Conservation (phyloP, 345 rosid species). For the Populus pruinosa region DNA sequence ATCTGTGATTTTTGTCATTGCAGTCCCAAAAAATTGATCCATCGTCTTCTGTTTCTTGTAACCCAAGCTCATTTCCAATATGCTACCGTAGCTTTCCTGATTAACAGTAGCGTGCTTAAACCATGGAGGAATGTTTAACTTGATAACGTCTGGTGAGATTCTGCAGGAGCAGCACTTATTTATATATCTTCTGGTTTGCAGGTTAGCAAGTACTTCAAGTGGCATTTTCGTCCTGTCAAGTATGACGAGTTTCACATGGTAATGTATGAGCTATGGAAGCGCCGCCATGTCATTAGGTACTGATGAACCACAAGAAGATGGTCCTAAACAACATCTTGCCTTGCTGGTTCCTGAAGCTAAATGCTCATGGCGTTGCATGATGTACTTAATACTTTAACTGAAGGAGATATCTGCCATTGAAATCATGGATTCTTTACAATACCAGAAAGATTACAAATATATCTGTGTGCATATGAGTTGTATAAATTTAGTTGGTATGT, state of each 20-base stretch:
- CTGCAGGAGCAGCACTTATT: not conserved
- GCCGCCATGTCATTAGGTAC: conserved; percentile 82
- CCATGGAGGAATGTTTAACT: not conserved
- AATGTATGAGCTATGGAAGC: conserved; percentile 93
- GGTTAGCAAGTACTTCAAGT: conserved; percentile 44
- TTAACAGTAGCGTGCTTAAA: not conserved
- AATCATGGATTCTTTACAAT: too few species aligned
- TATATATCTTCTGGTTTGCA: not conserved
- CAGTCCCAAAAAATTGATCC: too few species aligned
- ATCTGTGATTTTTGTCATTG: not conserved
- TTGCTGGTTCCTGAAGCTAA: not conserved
- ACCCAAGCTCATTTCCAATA: not conserved
- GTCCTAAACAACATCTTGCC: not conserved
- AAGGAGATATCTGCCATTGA: too few species aligned
- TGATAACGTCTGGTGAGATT: too few species aligned
- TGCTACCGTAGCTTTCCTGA: not conserved
- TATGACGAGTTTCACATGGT: conserved; percentile 93
- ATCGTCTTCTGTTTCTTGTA: too few species aligned
- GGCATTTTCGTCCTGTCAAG: conserved; percentile 80
- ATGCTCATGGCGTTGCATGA: not conserved
- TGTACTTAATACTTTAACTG: too few species aligned
- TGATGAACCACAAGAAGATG: not conserved
- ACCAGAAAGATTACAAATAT: too few species aligned
- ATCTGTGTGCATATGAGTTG: too few species aligned
- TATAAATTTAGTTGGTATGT: too few species aligned